phyloP scores from a whole-genome alignment of 2,329 filamentous ascomycete species.

The Trichoderma aggressivum region DNA sequence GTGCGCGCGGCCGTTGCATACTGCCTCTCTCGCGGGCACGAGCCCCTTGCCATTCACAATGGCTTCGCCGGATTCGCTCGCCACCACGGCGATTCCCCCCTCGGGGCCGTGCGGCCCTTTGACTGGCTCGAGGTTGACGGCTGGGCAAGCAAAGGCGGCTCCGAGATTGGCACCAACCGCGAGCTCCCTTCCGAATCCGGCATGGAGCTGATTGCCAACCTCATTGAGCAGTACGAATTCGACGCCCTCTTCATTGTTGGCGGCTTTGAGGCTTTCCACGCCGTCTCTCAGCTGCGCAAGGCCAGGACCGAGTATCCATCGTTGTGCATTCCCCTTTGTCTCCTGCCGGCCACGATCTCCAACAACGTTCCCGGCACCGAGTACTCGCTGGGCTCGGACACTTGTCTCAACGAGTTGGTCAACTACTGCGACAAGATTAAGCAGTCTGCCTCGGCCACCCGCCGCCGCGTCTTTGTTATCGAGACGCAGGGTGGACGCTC shows the following conservation, averaged over 20 bases:
- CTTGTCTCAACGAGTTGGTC: conserved; percentile 91
- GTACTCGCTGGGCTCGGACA: conserved; percentile 94
- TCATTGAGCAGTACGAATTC: conserved; percentile 83
- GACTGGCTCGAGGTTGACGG: conserved; percentile 91
- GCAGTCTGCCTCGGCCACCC: conserved; percentile 90
- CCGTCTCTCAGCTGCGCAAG: conserved; percentile 81
- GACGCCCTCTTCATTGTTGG: conserved; percentile 90
- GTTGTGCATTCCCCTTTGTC: conserved; percentile 86
- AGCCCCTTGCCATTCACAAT: conserved; percentile 89
- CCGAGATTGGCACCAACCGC: conserved; percentile 96
- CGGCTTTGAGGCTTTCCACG: conserved; percentile 95
- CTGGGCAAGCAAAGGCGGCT: conserved; percentile 96
- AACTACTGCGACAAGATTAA: conserved; percentile 97
- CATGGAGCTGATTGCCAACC: conserved; percentile 74
- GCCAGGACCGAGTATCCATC: conserved; percentile 74
- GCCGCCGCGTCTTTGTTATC: conserved; percentile 92
- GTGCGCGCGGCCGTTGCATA: conserved; percentile 91
- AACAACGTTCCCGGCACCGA: conserved; percentile 98
- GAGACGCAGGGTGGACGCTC: conserved; percentile 95
- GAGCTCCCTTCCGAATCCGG: conserved; percentile 83
- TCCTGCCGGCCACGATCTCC: conserved; percentile 94
- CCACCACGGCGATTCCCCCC: conserved; percentile 79
- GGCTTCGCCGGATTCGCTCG: conserved; percentile 92
- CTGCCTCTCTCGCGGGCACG: conserved; percentile 88
- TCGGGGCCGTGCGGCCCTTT: conserved; percentile 80